phyloP scores from a whole-genome alignment of 73 alveolate species.

The Urostyla sp. region DNA sequence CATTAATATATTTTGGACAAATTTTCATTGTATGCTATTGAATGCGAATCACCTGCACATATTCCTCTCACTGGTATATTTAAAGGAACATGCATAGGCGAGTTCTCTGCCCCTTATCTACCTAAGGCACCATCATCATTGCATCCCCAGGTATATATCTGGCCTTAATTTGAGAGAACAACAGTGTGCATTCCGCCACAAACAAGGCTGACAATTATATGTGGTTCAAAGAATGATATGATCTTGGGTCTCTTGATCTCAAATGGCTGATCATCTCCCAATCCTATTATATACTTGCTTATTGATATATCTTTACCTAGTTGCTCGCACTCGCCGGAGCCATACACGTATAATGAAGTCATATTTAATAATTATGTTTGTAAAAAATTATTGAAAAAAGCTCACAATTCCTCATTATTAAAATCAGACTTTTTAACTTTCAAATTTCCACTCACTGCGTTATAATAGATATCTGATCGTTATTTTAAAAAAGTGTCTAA shows the following conservation, averaged over 20 bases:
- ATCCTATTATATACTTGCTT: conserved; percentile 26
- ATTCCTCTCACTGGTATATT: conserved; percentile 73
- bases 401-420: neutral
- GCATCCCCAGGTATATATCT: conserved; percentile 88
- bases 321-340: conserved; percentile 72
- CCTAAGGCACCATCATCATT: conserved; percentile 90
- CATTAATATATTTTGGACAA: conserved; percentile 76
- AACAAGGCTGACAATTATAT: conserved; percentile 60
- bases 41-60: conserved; percentile 89
- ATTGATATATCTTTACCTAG: conserved; percentile 41
- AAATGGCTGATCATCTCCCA: conserved; percentile 75
- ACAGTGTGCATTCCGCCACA: conserved; percentile 88
- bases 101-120: conserved; percentile 77
- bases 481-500: too few relatives aligned
- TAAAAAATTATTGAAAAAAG: neutral
- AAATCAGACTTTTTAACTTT: neutral
- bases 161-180: conserved; percentile 79
- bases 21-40: conserved; percentile 81
- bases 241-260: conserved; percentile 78
- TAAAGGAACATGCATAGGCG: conserved; percentile 69
- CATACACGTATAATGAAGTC: conserved; percentile 59
- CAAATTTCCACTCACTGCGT: neutral
- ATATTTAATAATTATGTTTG: conserved; percentile 7
- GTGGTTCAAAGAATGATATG: conserved; percentile 63
- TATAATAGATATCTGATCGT: too few relatives aligned